A percentile compares a stretch with the other conserved stretches of the same genome.
phyloP scores from a whole-genome alignment of 2,329 filamentous ascomycete species.

The Aspergillus phoenicis region DNA sequence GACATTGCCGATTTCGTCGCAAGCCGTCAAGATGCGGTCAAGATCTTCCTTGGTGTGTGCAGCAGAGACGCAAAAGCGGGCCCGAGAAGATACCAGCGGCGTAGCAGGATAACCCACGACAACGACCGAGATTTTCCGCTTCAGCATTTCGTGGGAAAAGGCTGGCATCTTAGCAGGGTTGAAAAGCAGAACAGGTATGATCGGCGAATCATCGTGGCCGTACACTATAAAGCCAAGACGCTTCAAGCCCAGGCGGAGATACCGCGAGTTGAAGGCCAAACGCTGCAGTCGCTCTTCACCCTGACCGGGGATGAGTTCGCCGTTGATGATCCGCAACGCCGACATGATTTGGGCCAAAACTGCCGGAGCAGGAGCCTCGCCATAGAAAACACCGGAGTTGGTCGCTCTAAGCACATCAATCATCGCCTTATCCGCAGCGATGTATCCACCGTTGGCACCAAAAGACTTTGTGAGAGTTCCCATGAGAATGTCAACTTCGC shows the following conservation, averaged over 20 bases:
- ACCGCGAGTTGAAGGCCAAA: conserved; percentile 96
- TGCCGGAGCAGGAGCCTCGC: conserved; percentile 83
- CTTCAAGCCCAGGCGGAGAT: conserved; percentile 96
- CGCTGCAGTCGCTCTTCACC: conserved; percentile 94
- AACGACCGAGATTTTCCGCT: conserved; percentile 95
- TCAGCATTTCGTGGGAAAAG: conserved; percentile 98
- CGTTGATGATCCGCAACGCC: conserved; percentile 83
- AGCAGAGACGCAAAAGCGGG: conserved; percentile 91
- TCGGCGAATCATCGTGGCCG: conserved; percentile 96
- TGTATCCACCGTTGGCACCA: conserved; percentile 94
- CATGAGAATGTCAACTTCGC: conserved; percentile 93
- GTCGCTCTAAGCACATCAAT: conserved; percentile 87
- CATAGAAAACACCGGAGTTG: conserved; percentile 84
- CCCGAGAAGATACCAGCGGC: conserved; percentile 89
- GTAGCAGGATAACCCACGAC: conserved; percentile 97
- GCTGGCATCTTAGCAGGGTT: conserved; percentile 99
- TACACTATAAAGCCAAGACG: conserved; percentile 95
- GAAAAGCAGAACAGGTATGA: conserved; percentile 92
- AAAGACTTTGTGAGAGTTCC: conserved; percentile 98
- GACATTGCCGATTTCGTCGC: conserved; percentile 88
- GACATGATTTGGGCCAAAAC: conserved; percentile 89
- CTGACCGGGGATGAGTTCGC: conserved; percentile 84
- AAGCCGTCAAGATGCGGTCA: conserved; percentile 83
- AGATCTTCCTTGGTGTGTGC: conserved; percentile 98
- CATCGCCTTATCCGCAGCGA: conserved; percentile 84